Evolutionary conservation across 306 rosid species (phyloP).

Genomic region (Inga oerstediana): DNA sequence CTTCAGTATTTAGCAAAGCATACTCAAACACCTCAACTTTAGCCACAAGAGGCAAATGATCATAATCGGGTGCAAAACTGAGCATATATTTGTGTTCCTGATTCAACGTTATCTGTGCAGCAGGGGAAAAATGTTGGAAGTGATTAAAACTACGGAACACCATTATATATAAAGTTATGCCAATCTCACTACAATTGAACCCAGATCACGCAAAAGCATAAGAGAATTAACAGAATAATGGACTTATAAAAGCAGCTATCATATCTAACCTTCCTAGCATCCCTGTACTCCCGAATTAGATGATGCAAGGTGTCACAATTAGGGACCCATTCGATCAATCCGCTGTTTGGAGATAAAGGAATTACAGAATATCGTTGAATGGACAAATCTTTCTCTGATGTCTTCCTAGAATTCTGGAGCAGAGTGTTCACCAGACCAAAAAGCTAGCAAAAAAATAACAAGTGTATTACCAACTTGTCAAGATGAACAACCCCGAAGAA

Average conservation of each 20-base stretch:
- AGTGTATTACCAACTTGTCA: slow-evolving; percentile 27
- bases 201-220: background rate
- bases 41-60: slow-evolving; percentile 92
- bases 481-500: slow-evolving; percentile 9
- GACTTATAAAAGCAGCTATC: slow-evolving; percentile 4
- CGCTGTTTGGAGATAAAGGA: slow-evolving; percentile 97
- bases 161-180: slow-evolving; percentile 9
- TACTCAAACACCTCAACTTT: slow-evolving; percentile 97
- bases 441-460: slow-evolving; percentile 58
- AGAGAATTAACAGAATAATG: slow-evolving; percentile 21
- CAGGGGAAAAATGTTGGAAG: slow-evolving; percentile 4
- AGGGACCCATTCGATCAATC: slow-evolving; percentile 98
- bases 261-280: slow-evolving; percentile 86
- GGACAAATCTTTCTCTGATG: slow-evolving; percentile 81
- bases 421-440: slow-evolving; percentile 97
- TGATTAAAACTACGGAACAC: slow-evolving; percentile 31
- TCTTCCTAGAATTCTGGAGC: slow-evolving; percentile 82
- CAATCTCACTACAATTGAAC: slow-evolving; percentile 18
- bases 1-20: slow-evolving; percentile 91
- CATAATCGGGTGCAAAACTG: slow-evolving; percentile 96
- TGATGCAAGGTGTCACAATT: slow-evolving; percentile 89
- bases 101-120: slow-evolving; percentile 78
- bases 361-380: slow-evolving; percentile 87
- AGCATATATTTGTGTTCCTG: slow-evolving; percentile 96
- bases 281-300: slow-evolving; percentile 90